Conservation (phyloP, 768 basidiomycete species). For the Dentipellis sp. region DNA sequence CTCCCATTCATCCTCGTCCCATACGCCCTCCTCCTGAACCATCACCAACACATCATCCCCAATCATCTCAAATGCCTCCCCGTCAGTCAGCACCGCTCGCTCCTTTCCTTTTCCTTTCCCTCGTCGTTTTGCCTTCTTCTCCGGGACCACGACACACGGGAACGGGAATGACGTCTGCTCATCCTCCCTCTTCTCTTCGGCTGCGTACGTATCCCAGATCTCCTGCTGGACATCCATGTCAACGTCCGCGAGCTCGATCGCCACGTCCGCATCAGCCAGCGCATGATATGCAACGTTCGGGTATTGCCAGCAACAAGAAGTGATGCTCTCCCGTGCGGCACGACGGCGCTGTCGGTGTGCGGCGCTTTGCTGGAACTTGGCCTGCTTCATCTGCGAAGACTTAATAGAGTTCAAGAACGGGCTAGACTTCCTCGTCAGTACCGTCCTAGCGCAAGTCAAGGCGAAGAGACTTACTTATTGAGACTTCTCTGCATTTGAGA, state of each 20-base stretch:
- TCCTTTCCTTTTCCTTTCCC: background rate
- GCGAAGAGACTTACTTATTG: background rate
- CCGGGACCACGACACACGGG: background rate
- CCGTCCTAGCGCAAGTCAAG: background rate
- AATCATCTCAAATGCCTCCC: background rate
- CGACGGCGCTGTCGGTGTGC: background rate
- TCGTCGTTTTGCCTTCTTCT: background rate
- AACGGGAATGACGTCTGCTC: background rate
- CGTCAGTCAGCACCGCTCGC: background rate
- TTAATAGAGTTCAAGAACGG: background rate
- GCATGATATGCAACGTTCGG: background rate
- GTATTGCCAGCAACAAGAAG: background rate
- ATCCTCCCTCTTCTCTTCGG: background rate
- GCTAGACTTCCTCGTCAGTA: too few species aligned
- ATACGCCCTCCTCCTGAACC: background rate
- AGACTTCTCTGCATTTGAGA: background rate
- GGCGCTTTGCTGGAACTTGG: background rate
- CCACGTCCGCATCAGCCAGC: background rate
- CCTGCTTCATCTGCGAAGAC: background rate
- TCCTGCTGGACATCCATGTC: background rate
- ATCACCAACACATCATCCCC: background rate
- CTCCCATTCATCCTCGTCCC: background rate
- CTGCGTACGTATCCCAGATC: background rate
- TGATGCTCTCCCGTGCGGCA: background rate
- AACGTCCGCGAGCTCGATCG: background rate